phyloP scores from a whole-genome alignment of 1,284 basidiomycete genomes.

The Puccinia triticina region DNA sequence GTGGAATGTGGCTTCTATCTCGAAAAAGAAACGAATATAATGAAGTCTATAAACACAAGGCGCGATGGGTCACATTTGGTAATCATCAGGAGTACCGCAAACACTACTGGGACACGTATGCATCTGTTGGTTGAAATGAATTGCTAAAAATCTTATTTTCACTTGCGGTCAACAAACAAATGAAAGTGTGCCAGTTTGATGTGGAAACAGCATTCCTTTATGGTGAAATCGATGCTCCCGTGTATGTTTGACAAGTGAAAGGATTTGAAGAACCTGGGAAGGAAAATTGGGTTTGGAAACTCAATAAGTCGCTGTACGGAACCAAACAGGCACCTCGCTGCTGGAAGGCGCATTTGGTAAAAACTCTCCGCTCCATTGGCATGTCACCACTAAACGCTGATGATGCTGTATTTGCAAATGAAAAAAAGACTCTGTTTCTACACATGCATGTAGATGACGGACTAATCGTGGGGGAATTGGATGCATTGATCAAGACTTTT shows the following conservation, averaged over 20 bases:
- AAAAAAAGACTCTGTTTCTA: not conserved
- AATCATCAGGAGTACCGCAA: too few species aligned
- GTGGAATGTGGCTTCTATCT: slow-evolving; percentile 33
- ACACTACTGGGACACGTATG: too few species aligned
- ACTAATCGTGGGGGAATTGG: not conserved
- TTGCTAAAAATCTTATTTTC: too few species aligned
- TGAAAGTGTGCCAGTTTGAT: too few species aligned
- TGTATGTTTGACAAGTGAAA: too few species aligned
- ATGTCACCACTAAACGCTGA: not conserved
- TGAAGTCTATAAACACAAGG: too few species aligned
- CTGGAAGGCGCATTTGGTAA: not conserved
- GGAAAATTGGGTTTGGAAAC: not conserved
- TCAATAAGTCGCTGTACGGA: not conserved
- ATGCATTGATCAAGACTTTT: not conserved
- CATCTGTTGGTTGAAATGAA: too few species aligned
- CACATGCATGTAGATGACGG: slow-evolving; percentile 4
- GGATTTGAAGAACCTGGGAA: too few species aligned
- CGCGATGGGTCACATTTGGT: too few species aligned
- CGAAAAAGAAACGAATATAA: not conserved
- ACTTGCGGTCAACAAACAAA: too few species aligned
- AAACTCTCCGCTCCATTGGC: not conserved
- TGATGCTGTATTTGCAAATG: not conserved
- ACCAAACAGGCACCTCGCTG: not conserved
- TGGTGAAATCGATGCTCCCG: too few species aligned
- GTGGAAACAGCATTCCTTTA: too few species aligned